Evolutionary conservation across 78 protist genomes (phyloP), one percentile per base, ranked within the genome.

Genomic region (Guillardia theta): DNA sequence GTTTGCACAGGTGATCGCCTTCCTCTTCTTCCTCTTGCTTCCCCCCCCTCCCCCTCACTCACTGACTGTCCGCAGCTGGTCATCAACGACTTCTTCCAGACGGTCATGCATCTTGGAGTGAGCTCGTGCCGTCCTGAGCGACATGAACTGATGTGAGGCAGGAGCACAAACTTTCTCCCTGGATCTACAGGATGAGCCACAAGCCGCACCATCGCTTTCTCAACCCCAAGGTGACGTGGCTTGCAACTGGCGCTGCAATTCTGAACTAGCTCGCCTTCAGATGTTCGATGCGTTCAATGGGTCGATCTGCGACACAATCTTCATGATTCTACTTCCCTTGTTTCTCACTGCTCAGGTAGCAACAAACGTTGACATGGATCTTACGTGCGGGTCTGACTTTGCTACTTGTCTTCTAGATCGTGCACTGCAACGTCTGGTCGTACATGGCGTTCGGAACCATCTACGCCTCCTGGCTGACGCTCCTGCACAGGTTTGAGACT

Each of bases 271-370:
- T n/a, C n/a, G n/a, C n/a, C n/a, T n/a, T n/a, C n/a, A n/a, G 83
- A 24, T 94, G 43, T 94, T 88, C 48, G 95, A 94, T 43, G 95
- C 95, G 2, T 94, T 94, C 80, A 94, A 94, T 48, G 95, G 95
- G 48, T 94, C 95, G 3, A 15, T 94, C 39, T 8, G 43, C 47
- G 95, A 94, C 62, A 94, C 95, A 22, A 1, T 94, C 44, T 78
- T 47, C 90, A 94, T 94, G 95, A 94, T 94, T 36, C 80, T 94
- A n/a, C 9, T 88, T 0, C 95, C 95, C 4, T 92, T 94, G 87
- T 83, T 62, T 62, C 4, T 78, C 78, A 94, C 95, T 24, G 47
- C 87, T 1, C 76, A 54, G 47, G n/a, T 94, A 22, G 41, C 41
- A n/a, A n/a, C n/a, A n/a, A n/a, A n/a, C n/a, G n/a, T n/a, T n/a